These are phyloP conservation scores for Moniliophthora roreri DNA, from an alignment of 1,284 basidiomycete genomes.

Conservation along the genomic window DNA sequence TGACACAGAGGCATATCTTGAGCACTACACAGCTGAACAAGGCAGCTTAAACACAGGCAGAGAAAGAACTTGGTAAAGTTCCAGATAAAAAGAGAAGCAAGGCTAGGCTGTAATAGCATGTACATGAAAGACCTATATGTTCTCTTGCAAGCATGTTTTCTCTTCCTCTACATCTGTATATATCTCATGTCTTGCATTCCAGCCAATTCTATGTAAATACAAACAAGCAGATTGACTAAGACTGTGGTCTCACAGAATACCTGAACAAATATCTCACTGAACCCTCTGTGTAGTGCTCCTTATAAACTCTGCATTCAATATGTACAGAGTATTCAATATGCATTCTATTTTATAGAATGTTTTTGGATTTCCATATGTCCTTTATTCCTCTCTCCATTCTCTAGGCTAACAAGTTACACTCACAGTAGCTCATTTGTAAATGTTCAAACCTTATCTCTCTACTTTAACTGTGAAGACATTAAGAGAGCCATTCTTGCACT, in stretches of 20 bases:
- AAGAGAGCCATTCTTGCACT: conserved; percentile 77
- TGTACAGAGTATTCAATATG: conserved; percentile 75
- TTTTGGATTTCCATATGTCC: conserved; percentile 67
- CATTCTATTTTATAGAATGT: conserved; percentile 67
- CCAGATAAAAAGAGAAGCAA: too few species aligned
- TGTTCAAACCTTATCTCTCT: conserved; percentile 45
- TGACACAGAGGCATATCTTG: too few species aligned
- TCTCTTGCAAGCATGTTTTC: conserved; percentile 61
- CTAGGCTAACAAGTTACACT: neutral
- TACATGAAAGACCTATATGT: too few species aligned
- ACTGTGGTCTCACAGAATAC: conserved; percentile 67
- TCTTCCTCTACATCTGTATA: conserved; percentile 1
- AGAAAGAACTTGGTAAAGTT: too few species aligned
- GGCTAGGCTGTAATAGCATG: too few species aligned
- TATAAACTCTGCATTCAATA: conserved; percentile 74
- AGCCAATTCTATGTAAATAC: conserved; percentile 61
- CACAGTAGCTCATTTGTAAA: conserved; percentile 60
- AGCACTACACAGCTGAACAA: too few species aligned
- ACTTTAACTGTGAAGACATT: conserved; percentile 72
- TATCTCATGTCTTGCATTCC: conserved; percentile 2
- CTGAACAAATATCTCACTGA: conserved; percentile 20
- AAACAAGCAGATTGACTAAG: conserved; percentile 41
- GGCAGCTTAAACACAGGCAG: too few species aligned
- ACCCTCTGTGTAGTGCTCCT: conserved; percentile 50
- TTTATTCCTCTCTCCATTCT: neutral